Evolutionary conservation across 2,329 filamentous ascomycete species (phyloP).

Genomic region (Didymella keratinophila): DNA sequence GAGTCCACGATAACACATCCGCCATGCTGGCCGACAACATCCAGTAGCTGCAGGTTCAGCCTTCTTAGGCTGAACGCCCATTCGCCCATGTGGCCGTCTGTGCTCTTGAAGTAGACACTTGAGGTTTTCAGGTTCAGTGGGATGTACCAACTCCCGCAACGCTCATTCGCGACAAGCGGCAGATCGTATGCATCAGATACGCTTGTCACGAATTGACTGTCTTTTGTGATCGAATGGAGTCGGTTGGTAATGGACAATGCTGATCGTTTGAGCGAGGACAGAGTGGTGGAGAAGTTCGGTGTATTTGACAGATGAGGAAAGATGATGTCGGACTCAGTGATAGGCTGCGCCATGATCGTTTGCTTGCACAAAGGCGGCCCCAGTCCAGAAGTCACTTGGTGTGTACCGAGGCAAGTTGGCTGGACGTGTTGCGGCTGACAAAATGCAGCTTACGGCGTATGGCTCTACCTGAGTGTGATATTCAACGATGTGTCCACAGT

Average conservation of each 20-base stretch:
- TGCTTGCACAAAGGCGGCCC: too few species aligned
- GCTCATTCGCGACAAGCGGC: conserved; percentile 88
- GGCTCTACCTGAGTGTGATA: too few species aligned
- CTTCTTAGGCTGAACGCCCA: conserved; percentile 90
- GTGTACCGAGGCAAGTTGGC: background rate
- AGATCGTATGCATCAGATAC: conserved; percentile 66
- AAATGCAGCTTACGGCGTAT: too few species aligned
- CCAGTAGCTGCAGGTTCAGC: conserved; percentile 82
- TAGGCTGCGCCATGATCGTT: conserved; percentile 34
- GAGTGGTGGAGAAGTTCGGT: conserved; percentile 68
- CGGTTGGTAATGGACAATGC: conserved; percentile 83
- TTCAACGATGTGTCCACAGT: too few species aligned
- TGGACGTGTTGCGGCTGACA: background rate
- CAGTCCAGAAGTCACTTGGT: too few species aligned
- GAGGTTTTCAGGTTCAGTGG: conserved; percentile 68
- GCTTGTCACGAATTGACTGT: conserved; percentile 75
- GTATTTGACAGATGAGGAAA: conserved; percentile 67
- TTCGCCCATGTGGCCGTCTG: conserved; percentile 88
- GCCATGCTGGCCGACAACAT: conserved; percentile 69
- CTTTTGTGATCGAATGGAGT: conserved; percentile 77
- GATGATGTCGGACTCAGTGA: conserved; percentile 55
- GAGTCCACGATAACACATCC: conserved; percentile 93
- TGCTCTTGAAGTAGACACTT: conserved; percentile 96
- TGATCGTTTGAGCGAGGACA: conserved; percentile 76
- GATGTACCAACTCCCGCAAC: conserved; percentile 97